Evolutionary conservation across 352 stramenopile genomes (phyloP).

Genomic region (Globisporangium iwayamae): DNA sequence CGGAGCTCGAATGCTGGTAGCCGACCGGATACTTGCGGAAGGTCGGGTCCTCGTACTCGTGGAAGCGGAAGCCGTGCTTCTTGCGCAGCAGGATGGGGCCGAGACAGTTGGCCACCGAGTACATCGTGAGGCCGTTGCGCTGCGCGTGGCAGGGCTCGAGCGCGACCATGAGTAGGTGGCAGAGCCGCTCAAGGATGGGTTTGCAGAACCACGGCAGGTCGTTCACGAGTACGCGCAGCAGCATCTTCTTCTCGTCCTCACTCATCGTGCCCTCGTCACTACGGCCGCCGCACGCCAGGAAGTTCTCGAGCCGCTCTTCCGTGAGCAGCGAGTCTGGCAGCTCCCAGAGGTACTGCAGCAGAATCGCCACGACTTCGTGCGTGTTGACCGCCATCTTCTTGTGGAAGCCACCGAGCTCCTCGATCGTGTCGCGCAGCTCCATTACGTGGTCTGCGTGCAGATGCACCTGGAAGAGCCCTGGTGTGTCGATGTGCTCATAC

Average conservation of each 20-base stretch:
- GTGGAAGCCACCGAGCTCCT: conserved; percentile 79
- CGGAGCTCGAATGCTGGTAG: conserved; percentile 45
- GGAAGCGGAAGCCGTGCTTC: conserved; percentile 48
- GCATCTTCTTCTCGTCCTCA: conserved; percentile 48
- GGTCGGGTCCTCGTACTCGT: conserved; percentile 66
- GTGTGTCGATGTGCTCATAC: conserved; percentile 71
- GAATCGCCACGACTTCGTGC: conserved; percentile 73
- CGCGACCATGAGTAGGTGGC: conserved; percentile 57
- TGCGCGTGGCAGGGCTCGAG: conserved; percentile 53
- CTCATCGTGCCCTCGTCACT: conserved; percentile 38
- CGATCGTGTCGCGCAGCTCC: conserved; percentile 75
- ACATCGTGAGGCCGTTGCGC: conserved; percentile 70
- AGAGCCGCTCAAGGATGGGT: conserved; percentile 67
- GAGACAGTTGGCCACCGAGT: conserved; percentile 57
- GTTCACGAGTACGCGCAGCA: conserved; percentile 72
- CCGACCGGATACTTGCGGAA: conserved; percentile 74
- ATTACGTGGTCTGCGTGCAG: conserved; percentile 73
- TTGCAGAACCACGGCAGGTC: conserved; percentile 82
- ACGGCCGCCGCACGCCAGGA: conserved; percentile 44
- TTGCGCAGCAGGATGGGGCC: conserved; percentile 63
- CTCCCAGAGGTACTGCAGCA: conserved; percentile 84
- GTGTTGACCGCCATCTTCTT: conserved; percentile 79
- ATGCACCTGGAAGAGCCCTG: conserved; percentile 78
- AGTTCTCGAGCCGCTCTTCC: conserved; percentile 65
- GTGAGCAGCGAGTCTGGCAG: conserved; percentile 76